phyloP scores from a whole-genome alignment of 352 stramenopile species.

The Phytophthora nicotianae region DNA sequence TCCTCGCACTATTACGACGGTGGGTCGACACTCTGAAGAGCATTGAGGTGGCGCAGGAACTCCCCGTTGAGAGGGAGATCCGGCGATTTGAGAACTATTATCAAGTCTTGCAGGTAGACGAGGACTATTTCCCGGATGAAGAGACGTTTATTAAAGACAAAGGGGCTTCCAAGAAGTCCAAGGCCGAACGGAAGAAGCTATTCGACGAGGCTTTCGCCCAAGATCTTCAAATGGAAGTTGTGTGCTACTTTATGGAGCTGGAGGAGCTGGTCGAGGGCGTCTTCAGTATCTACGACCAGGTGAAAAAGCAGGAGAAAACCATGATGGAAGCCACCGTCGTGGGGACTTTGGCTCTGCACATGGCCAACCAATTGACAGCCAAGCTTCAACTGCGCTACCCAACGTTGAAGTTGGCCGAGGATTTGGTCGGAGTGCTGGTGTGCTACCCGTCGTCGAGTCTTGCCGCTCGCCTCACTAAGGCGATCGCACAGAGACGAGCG shows the following conservation, averaged over 20 bases:
- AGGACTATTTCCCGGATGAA: slow-evolving; percentile 18
- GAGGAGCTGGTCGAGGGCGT: slow-evolving; percentile 1
- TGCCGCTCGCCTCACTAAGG: neutral
- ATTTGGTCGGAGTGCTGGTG: neutral
- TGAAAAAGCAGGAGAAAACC: slow-evolving; percentile 1
- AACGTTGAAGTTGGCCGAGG: neutral
- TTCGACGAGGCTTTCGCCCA: slow-evolving; percentile 6
- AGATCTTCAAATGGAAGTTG: slow-evolving; percentile 1
- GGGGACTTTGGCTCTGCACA: slow-evolving; percentile 1
- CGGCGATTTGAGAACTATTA: slow-evolving; percentile 24
- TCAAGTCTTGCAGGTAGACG: slow-evolving; percentile 8
- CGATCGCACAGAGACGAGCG: neutral
- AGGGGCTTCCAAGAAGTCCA: neutral
- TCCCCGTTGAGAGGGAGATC: neutral
- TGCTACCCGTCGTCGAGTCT: neutral
- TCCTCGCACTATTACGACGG: slow-evolving; percentile 5
- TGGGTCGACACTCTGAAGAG: neutral
- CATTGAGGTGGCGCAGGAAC: slow-evolving; percentile 1
- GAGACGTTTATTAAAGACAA: neutral
- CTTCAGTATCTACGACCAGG: neutral
- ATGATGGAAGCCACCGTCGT: slow-evolving; percentile 1
- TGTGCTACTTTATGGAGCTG: slow-evolving; percentile 7
- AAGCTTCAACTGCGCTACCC: slow-evolving; percentile 1
- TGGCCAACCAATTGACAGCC: neutral
- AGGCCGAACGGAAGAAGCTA: neutral